Base-by-base conservation (phyloP, 768 basidiomycete species). In the Kwoniella botswanensis region DNA sequence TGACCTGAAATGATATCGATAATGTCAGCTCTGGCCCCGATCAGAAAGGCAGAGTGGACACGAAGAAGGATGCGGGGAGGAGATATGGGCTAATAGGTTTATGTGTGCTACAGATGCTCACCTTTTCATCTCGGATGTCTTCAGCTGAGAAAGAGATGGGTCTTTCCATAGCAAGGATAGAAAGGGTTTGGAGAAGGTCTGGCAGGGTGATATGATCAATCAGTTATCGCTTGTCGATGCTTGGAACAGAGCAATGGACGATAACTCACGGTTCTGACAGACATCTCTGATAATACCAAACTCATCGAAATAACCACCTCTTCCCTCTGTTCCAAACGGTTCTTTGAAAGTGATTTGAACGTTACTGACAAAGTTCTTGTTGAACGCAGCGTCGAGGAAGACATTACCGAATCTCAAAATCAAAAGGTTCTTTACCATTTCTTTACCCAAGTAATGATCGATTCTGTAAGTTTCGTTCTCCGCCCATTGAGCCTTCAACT, bases 261-360 rank as follows among this genome's bases (percentile, higher is more conserved):
- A 35, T 35, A 7, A 88, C 95, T 85, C 84, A 97, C 96, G 96
- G 85, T 99, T 99, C 86, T 99, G 96, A 82, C 95, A 86, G 70
- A 99, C 87, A 84, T 99, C 96, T 81, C 96, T 91, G 84, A 99
- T 95, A 84, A 99, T 98, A 66, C 97, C 97, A 85, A 98, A 99
- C 85, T 98, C 95, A 84, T 99, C 96, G 86, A 99, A 99, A 88
- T 99, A 99, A 18, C 97, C 96, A n/a, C 96, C 96, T 75, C 96
- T 92, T n/a, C 96, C 96, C 83, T 99, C 97, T 59, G 96, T 99
- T 21, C 96, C 96, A 82, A 98, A 98, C 2, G 95, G 94, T 85
- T 98, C 97, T 86, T 98, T 98, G 89, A 98, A 98, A 17, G 94
- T 97, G 85, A 98, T 97, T 84, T 99, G 97, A 43, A 99, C 94